These are phyloP conservation scores for Backusella luteola DNA, from an alignment of 192 early-diverging fungal species.

Conservation along the genomic window DNA sequence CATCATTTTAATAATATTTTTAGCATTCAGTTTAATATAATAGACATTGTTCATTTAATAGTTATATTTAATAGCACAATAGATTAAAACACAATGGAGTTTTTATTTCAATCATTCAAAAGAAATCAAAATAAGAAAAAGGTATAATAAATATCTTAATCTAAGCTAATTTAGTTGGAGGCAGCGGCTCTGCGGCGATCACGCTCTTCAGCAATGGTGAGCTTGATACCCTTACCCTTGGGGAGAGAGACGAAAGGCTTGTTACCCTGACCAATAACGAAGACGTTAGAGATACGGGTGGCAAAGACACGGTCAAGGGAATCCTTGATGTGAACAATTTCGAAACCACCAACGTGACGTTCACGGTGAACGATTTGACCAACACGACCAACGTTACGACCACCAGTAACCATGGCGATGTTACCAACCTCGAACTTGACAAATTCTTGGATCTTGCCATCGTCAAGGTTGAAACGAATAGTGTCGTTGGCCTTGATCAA, in stretches of 20 bases:
- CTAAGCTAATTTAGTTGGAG: neutral
- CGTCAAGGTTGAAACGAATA: constrained; percentile 94
- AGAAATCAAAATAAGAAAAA: constrained; percentile 1
- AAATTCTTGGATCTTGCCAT: constrained; percentile 88
- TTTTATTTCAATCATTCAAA: constrained; percentile 7
- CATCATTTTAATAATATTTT: too few relatives aligned
- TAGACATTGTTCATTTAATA: neutral
- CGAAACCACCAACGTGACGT: constrained; percentile 96
- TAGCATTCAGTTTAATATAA: too few relatives aligned
- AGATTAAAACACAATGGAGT: neutral
- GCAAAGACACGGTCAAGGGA: constrained; percentile 92
- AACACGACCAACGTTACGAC: constrained; percentile 98
- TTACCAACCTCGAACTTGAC: constrained; percentile 99
- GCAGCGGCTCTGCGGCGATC: constrained; percentile 64
- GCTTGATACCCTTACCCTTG: constrained; percentile 99
- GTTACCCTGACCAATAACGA: constrained; percentile 82
- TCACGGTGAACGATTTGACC: constrained; percentile 97
- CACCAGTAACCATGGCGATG: constrained; percentile 97
- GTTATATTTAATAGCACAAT: neutral
- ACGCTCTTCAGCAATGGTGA: constrained; percentile 99
- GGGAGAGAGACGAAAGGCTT: constrained; percentile 96
- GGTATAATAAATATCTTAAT: neutral
- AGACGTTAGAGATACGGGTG: constrained; percentile 96
- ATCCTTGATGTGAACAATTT: constrained; percentile 99
- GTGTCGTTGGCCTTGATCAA: constrained; percentile 99